These are phyloP conservation scores for Candida frijolesensis DNA, from an alignment of 1,139 yeast genomes.

Conservation along the genomic window DNA sequence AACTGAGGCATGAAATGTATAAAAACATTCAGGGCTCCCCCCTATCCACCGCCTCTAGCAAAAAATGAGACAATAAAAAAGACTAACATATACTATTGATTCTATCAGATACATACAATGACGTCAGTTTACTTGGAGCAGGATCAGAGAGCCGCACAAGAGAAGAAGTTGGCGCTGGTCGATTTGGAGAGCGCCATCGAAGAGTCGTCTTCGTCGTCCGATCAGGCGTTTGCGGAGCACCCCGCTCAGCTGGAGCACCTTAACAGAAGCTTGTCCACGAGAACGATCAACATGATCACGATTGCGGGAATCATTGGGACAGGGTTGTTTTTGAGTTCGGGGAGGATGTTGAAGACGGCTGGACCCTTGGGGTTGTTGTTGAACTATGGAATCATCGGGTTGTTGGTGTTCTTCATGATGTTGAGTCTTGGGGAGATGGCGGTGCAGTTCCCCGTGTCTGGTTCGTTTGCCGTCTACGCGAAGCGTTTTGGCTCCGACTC, in stretches of 20 bases:
- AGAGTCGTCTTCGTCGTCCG: neutral
- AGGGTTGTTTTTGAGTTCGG: constrained; percentile 67
- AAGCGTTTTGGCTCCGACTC: constrained; percentile 63
- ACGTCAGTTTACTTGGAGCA: neutral
- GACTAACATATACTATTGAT: neutral
- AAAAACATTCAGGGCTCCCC: neutral
- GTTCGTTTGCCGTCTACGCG: constrained; percentile 63
- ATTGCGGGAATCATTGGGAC: constrained; percentile 72
- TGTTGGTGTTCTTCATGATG: constrained; percentile 61
- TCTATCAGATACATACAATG: neutral
- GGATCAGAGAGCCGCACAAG: neutral
- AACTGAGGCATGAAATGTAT: neutral
- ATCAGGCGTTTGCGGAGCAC: neutral
- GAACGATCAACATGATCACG: constrained; percentile 64
- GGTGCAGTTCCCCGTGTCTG: constrained; percentile 61
- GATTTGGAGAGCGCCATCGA: constrained; percentile 6
- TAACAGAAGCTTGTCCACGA: constrained; percentile 47
- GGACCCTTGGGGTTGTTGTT: constrained; percentile 67
- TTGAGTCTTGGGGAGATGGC: constrained; percentile 67
- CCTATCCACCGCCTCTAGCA: neutral
- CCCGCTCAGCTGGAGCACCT: constrained; percentile 28
- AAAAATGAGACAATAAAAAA: neutral
- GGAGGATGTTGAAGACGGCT: constrained; percentile 57
- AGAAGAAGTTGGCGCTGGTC: neutral
- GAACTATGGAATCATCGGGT: constrained; percentile 60